Evolutionary conservation across 177 flowering plant species (phyloP).

Genomic region (Vitis hybrid): DNA sequence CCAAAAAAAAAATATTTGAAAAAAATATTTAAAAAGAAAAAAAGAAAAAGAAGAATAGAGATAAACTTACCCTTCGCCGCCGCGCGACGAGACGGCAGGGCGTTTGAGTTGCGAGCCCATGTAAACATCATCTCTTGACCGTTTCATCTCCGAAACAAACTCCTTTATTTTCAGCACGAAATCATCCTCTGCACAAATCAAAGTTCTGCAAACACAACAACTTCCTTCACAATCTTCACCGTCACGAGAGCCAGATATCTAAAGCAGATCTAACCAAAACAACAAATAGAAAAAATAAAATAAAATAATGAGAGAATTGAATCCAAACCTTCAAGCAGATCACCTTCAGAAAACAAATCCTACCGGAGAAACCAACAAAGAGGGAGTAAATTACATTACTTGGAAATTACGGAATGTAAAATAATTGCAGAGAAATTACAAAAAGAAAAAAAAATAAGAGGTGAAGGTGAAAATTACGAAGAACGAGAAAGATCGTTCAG

Average conservation of each 20-base stretch:
- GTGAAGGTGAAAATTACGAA: neutral
- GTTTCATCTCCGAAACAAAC: slow-evolving; percentile 45
- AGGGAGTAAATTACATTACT: slow-evolving; percentile 28
- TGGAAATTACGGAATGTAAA: slow-evolving; percentile 16
- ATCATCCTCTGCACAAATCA: slow-evolving; percentile 21
- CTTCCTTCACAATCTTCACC: slow-evolving; percentile 2
- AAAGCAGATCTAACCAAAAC: slow-evolving; percentile 32
- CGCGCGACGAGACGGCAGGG: slow-evolving; percentile 46
- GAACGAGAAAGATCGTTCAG: slow-evolving; percentile 15
- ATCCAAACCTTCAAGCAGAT: slow-evolving; percentile 26
- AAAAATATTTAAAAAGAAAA: neutral
- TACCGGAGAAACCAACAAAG: neutral
- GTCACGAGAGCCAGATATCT: slow-evolving; percentile 1
- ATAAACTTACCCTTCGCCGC: slow-evolving; percentile 53
- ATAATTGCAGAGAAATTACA: neutral
- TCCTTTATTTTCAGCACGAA: slow-evolving; percentile 22
- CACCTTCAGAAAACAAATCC: slow-evolving; percentile 23
- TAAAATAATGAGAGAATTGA: slow-evolving; percentile 6
- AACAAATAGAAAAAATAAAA: slow-evolving; percentile 5
- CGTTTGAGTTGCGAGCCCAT: slow-evolving; percentile 52
- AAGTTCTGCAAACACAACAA: slow-evolving; percentile 11
- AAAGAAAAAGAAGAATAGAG: slow-evolving; percentile 8
- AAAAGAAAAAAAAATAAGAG: neutral
- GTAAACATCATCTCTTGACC: slow-evolving; percentile 57
- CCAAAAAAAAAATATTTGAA: neutral